phyloP scores from a whole-genome alignment of 2,329 filamentous ascomycete genomes.

The Myriosclerotinia duriaeana region DNA sequence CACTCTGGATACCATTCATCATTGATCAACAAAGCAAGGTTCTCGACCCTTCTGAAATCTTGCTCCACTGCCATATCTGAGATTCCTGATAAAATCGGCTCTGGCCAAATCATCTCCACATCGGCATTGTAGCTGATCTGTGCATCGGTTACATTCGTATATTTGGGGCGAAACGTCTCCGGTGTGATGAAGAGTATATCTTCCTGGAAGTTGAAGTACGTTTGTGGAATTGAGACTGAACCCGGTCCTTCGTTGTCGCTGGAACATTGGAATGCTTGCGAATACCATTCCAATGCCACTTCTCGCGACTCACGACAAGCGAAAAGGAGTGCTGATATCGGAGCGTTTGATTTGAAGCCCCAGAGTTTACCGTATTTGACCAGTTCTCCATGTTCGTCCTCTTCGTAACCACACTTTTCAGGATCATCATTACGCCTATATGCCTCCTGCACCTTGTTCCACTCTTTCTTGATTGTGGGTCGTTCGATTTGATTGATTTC shows the following conservation, averaged over 20 bases:
- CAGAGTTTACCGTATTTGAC: neutral
- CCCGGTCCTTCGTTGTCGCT: neutral
- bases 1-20: neutral
- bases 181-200: slow-evolving; percentile 18
- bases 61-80: neutral
- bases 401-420: neutral
- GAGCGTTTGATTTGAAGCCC: slow-evolving; percentile 2
- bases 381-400: neutral
- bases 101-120: too few species aligned
- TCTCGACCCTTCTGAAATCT: neutral
- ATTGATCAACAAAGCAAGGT: neutral
- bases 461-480: neutral
- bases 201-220: slow-evolving; percentile 16
- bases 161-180: neutral
- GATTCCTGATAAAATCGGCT: neutral
- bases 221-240: slow-evolving; percentile 14
- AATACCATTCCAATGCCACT: slow-evolving; percentile 15
- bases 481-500: neutral
- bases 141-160: neutral
- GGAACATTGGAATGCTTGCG: neutral
- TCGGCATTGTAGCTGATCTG: too few species aligned
- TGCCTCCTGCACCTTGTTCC: neutral
- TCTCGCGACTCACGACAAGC: slow-evolving; percentile 13
- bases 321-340: slow-evolving; percentile 16
- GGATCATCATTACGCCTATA: neutral